Evolutionary conservation across 345 rosid genomes (phyloP).

Genomic region (Melastoma malabathricum): DNA sequence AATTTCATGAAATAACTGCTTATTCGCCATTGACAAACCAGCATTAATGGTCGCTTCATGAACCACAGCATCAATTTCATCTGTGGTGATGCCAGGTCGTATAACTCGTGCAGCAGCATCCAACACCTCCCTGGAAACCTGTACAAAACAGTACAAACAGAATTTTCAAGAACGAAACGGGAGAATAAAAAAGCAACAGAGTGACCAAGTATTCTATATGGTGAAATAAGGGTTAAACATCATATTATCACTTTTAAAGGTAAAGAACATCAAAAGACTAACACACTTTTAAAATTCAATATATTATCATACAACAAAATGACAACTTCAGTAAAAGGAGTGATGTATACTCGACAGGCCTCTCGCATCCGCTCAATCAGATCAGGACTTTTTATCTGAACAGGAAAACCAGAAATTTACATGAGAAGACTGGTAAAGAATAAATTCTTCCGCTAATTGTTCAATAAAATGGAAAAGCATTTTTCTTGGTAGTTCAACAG

Average conservation of each 20-base stretch:
- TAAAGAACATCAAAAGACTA: too few species aligned
- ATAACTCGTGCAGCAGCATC: constrained; percentile 79
- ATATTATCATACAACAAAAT: neutral
- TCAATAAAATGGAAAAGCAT: neutral
- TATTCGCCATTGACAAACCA: constrained; percentile 29
- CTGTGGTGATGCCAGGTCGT: constrained; percentile 84
- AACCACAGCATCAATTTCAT: constrained; percentile 87
- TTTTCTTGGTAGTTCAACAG: neutral
- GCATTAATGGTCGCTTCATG: constrained; percentile 81
- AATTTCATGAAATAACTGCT: neutral
- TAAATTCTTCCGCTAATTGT: neutral
- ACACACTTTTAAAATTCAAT: too few species aligned
- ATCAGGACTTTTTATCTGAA: constrained; percentile 73
- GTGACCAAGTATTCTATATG: too few species aligned
- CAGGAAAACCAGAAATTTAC: neutral
- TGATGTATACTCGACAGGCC: constrained; percentile 59
- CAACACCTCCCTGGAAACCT: constrained; percentile 85
- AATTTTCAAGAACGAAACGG: too few species aligned
- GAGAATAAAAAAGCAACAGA: too few species aligned
- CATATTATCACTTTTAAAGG: too few species aligned
- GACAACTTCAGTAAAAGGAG: neutral
- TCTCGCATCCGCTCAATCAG: constrained; percentile 83
- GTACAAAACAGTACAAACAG: neutral
- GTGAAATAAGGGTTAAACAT: too few species aligned
- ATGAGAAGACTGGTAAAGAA: neutral